Percentiles rank a stretch among this genome's conserved stretches.
phyloP scores from a whole-genome alignment of 345 rosid genomes.

The Lepidium africanum region DNA sequence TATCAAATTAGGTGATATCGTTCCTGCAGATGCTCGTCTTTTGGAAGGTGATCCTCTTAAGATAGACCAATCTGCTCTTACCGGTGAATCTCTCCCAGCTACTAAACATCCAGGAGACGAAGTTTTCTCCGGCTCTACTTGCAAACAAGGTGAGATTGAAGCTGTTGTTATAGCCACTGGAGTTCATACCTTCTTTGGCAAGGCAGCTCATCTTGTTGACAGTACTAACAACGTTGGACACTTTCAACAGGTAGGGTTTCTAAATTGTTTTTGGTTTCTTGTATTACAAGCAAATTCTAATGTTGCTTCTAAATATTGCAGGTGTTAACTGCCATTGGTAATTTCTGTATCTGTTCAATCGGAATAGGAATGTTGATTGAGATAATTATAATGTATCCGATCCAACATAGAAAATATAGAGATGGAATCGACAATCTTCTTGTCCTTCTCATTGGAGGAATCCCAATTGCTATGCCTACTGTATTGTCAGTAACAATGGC shows the following conservation, averaged over 20 bases:
- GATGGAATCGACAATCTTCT: conserved; percentile 89
- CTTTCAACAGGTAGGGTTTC: conserved; percentile 55
- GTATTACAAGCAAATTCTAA: not conserved
- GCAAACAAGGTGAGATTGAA: conserved; percentile 93
- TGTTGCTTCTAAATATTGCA: conserved; percentile 7
- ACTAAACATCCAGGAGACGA: conserved; percentile 61
- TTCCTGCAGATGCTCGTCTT: conserved; percentile 92
- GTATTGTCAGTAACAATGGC: conserved; percentile 98
- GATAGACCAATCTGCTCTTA: conserved; percentile 89
- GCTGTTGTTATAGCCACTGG: conserved; percentile 91
- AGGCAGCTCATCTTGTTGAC: conserved; percentile 94
- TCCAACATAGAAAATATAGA: conserved; percentile 66
- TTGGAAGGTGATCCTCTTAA: conserved; percentile 91
- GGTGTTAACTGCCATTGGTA: conserved; percentile 88
- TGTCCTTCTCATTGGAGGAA: conserved; percentile 96
- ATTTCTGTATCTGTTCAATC: conserved; percentile 95
- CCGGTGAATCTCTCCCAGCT: conserved; percentile 91
- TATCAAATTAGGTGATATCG: conserved; percentile 82
- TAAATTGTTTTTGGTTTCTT: not conserved
- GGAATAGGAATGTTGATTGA: conserved; percentile 72
- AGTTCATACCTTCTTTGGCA: conserved; percentile 91
- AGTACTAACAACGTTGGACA: conserved; percentile 91
- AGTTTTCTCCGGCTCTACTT: conserved; percentile 87
- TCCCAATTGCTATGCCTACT: conserved; percentile 98
- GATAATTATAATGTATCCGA: conserved; percentile 64